Evolutionary conservation across 2,329 filamentous ascomycete species (phyloP).

Genomic region (Thelonectria rubi): DNA sequence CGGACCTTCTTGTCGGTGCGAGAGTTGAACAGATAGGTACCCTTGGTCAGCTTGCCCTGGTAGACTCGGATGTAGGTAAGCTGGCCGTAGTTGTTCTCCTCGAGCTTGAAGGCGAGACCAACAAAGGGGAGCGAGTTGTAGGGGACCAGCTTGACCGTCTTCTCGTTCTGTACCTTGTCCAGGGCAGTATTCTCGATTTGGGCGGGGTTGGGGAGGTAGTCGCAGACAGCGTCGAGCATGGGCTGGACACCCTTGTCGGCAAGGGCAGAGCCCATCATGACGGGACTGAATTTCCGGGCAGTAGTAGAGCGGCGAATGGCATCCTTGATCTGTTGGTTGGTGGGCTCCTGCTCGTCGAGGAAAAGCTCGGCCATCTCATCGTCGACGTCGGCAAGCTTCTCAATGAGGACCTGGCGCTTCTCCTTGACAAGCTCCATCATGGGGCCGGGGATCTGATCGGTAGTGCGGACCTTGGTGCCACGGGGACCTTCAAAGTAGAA

Average conservation of each 20-base stretch:
- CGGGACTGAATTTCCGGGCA: conserved; percentile 86
- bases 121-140: conserved; percentile 96
- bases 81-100: conserved; percentile 98
- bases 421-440: conserved; percentile 79
- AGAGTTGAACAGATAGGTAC: conserved; percentile 91
- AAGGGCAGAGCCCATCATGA: conserved; percentile 95
- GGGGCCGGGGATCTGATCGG: conserved; percentile 84
- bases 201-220: conserved; percentile 91
- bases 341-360: conserved; percentile 85
- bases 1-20: conserved; percentile 95
- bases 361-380: conserved; percentile 97
- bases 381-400: conserved; percentile 96
- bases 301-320: conserved; percentile 95
- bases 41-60: conserved; percentile 89
- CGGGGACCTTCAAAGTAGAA: conserved; percentile 89
- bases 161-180: conserved; percentile 81
- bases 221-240: conserved; percentile 95
- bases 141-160: conserved; percentile 84
- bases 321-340: conserved; percentile 83
- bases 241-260: conserved; percentile 96
- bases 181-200: conserved; percentile 91
- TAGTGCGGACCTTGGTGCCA: conserved; percentile 79
- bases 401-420: conserved; percentile 86
- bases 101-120: conserved; percentile 96
- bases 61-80: conserved; percentile 99